A percentile compares a stretch with the other conserved stretches of the same genome.
Evolutionary conservation across 306 rosid genomes (phyloP).

Genomic region (Trichosanthes truncata): DNA sequence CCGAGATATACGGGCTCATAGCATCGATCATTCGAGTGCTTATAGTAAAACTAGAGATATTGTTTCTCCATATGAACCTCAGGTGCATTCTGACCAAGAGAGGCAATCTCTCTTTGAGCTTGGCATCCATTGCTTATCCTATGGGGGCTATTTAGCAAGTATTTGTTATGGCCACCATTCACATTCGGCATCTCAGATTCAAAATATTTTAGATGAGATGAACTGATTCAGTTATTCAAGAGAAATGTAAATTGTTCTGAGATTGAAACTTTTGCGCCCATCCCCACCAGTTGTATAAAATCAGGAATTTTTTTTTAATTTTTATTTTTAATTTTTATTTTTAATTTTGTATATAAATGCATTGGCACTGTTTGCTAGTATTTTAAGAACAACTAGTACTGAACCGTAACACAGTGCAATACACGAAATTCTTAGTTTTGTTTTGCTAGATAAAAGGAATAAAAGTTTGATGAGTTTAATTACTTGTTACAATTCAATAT

Average conservation of each 20-base stretch:
- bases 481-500: no score
- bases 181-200: slow-evolving; percentile 22
- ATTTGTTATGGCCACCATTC: slow-evolving; percentile 46
- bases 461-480: no score
- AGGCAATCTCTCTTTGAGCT: slow-evolving; percentile 26
- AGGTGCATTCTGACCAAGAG: slow-evolving; percentile 9
- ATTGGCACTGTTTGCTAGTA: no score
- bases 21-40: not conserved
- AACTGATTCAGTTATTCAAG: not conserved
- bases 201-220: slow-evolving; percentile 21
- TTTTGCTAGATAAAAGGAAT: no score
- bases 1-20: slow-evolving; percentile 4
- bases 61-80: slow-evolving; percentile 6
- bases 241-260: not conserved
- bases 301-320: no score
- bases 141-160: slow-evolving; percentile 50
- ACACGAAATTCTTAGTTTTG: no score
- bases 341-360: no score
- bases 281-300: no score
- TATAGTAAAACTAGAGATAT: slow-evolving; percentile 11
- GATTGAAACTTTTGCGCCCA: not conserved
- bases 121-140: slow-evolving; percentile 48
- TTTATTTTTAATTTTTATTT: no score
- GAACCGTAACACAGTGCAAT: no score
- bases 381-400: no score